These are phyloP conservation scores for Castanea sativa DNA, from an alignment of 306 rosid genomes.

Conservation along the genomic window DNA sequence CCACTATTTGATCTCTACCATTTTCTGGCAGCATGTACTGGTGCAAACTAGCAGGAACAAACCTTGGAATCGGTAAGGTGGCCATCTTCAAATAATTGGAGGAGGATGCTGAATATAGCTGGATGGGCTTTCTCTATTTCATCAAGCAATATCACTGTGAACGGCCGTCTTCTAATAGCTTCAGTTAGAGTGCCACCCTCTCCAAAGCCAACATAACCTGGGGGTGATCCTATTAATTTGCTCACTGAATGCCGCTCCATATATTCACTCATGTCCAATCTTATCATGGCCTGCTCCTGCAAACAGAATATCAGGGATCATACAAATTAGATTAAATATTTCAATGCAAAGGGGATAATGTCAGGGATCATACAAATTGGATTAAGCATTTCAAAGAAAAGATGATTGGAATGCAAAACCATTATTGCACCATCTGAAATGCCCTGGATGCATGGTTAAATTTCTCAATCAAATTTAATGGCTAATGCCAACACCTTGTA, in stretches of 20 bases:
- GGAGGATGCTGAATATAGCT: conserved; percentile 85
- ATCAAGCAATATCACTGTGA: conserved; percentile 73
- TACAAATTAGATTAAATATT: background rate
- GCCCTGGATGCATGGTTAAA: background rate
- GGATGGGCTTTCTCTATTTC: conserved; percentile 99
- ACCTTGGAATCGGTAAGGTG: conserved; percentile 97
- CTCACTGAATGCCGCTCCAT: conserved; percentile 95
- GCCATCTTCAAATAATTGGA: conserved; percentile 83
- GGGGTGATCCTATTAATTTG: conserved; percentile 91
- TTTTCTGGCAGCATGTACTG: background rate
- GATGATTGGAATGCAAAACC: background rate
- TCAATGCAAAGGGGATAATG: background rate
- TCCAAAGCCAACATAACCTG: conserved; percentile 91
- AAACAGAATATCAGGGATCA: conserved; percentile 18
- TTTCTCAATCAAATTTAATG: background rate
- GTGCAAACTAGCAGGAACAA: conserved; percentile 21
- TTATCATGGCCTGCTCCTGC: conserved; percentile 79
- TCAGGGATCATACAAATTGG: conserved; percentile 13
- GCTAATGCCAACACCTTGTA: background rate
- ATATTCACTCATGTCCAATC: conserved; percentile 94
- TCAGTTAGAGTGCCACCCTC: conserved; percentile 86
- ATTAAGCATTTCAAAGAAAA: background rate
- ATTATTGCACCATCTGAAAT: background rate
- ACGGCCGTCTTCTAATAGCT: conserved; percentile 87
- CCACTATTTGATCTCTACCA: background rate